Evolutionary conservation across 148 eudicot species (phyloP).

Genomic region (Camellia japonica): DNA sequence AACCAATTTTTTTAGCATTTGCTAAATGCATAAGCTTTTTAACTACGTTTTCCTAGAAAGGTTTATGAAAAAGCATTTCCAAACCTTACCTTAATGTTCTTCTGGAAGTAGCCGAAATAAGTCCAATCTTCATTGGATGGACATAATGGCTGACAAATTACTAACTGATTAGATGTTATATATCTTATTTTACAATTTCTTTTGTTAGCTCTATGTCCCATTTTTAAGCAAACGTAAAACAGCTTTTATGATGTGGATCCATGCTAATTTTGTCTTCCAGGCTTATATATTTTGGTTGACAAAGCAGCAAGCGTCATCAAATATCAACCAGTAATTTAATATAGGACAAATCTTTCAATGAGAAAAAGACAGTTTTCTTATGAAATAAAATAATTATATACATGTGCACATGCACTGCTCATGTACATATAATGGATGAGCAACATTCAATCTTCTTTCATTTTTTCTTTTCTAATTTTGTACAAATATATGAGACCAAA

Average conservation of each 20-base stretch:
- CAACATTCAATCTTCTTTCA: background rate
- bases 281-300: background rate
- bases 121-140: background rate
- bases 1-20: no score
- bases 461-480: background rate
- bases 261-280: background rate
- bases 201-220: background rate
- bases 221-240: background rate
- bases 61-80: no score
- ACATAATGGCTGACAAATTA: background rate
- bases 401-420: background rate
- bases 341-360: background rate
- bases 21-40: no score
- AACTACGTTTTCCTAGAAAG: no score
- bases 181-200: background rate
- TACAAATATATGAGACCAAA: background rate
- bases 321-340: background rate
- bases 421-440: background rate
- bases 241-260: background rate
- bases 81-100: background rate
- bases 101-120: background rate
- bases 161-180: background rate
- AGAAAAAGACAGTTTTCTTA: background rate
- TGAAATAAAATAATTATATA: background rate
- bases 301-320: background rate